Evolutionary conservation across 495 filamentous ascomycete genomes (phyloP), one percentile per base, ranked within the genome.

Genomic region (Alectoria sarmentosa): DNA sequence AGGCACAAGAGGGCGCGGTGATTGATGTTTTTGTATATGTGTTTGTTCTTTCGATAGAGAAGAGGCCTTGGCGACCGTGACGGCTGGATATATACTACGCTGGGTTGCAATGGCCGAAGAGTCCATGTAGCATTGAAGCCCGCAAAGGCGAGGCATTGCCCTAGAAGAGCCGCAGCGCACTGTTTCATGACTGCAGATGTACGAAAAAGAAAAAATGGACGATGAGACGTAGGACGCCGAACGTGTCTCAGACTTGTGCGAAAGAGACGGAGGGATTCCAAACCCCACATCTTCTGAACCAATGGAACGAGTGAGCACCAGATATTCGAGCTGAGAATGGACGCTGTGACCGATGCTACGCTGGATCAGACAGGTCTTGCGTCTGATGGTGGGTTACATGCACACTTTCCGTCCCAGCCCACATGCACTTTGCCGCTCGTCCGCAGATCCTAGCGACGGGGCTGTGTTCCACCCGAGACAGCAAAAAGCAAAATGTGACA

Each of bases 401-500:
- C 28, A 54, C 28, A 8, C 13, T 54, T 54, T 19, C 28, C 49
- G 5, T 2, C 5, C 10, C 52, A 55, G 52, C 52, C 19, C 28
- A 21, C n/a, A 34, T 52, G 52, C 52, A 55, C 52, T 34, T 55
- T 55, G 52, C 52, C 52, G 52, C 49, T 19, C 49, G 28, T 4
- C 49, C 34, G 49, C 52, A 55, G 28, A 28, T 55, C 30, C 49
- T 54, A 32, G 14, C 0, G 1, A 32, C 52, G 28, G 52, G 52
- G 52, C 52, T 55, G 15, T 55, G 30, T 55, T 55, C 28, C 28
- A 3, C 15, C 52, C 30, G 52, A 34, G 8, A 55, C 30, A 21
- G 0, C n/a, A n/a, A n/a, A n/a, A n/a, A n/a, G n/a, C n/a, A 17
- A 11, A 34, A 8, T 34, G 26, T 19, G 28, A 32, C 15, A 34